A percentile compares a stretch with the other conserved stretches of the same genome.
Evolutionary conservation across 73 alveolate genomes (phyloP).

Genomic region (Paramecium biaurelia): DNA sequence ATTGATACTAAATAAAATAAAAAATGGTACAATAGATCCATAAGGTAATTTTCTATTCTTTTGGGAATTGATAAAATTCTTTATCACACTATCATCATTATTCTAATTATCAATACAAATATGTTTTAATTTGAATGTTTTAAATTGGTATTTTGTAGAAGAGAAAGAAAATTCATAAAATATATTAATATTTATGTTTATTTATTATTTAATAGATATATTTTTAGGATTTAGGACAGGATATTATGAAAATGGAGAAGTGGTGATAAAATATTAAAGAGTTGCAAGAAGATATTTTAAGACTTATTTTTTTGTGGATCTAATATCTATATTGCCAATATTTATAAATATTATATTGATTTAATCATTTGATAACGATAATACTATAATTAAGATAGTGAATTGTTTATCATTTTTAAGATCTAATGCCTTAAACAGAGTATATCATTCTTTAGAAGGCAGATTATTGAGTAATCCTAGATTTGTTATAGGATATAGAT

Average conservation of each 20-base stretch:
- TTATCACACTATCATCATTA: background rate
- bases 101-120: constrained; percentile 14
- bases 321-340: background rate
- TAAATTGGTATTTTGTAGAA: background rate
- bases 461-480: constrained; percentile 46
- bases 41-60: constrained; percentile 9
- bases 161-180: background rate
- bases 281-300: constrained; percentile 8
- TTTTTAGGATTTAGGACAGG: constrained; percentile 38
- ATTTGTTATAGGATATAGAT: background rate
- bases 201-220: constrained; percentile 4
- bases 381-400: background rate
- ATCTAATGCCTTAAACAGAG: background rate
- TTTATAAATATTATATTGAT: background rate
- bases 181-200: background rate
- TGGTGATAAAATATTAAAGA: background rate
- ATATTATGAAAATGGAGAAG: constrained; percentile 38
- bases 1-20: background rate
- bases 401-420: constrained; percentile 48
- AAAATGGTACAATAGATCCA: background rate
- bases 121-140: constrained; percentile 24
- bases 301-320: background rate
- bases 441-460: constrained; percentile 44
- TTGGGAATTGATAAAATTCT: constrained; percentile 38
- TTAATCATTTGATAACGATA: background rate